Percentiles rank a stretch among this genome's conserved stretches.
phyloP scores from a whole-genome alignment of 208 protist species.

The Acanthamoeba rhysodes region DNA sequence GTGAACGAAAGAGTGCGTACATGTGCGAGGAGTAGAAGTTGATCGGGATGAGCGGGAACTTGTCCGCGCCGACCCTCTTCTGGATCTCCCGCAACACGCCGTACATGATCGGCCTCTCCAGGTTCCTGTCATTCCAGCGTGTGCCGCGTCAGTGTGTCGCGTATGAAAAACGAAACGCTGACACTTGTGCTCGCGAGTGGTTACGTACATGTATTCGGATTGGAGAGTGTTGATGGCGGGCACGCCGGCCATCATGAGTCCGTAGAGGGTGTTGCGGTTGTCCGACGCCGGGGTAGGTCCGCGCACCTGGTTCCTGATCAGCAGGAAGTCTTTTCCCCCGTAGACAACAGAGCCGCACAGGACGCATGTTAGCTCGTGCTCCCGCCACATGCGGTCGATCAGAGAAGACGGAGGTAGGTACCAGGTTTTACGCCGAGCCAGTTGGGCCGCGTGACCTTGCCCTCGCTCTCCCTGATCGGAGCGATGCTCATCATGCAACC shows the following conservation, averaged over 20 bases:
- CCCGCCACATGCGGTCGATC: no score
- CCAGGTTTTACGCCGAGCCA: constrained; percentile 30
- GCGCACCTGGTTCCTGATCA: constrained; percentile 57
- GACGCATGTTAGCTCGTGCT: not conserved
- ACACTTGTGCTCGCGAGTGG: no score
- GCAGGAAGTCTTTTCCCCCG: not conserved
- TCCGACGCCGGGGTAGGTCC: constrained; percentile 25
- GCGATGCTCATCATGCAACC: constrained; percentile 49
- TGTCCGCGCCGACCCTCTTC: constrained; percentile 24
- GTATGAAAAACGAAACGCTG: no score
- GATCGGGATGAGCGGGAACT: constrained; percentile 67
- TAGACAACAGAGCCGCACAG: no score
- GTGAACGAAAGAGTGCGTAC: not conserved
- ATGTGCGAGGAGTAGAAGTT: constrained; percentile 8
- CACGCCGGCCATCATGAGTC: constrained; percentile 39
- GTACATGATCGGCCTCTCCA: constrained; percentile 61
- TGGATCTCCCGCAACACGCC: constrained; percentile 28
- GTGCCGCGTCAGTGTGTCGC: no score
- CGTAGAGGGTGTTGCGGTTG: constrained; percentile 26
- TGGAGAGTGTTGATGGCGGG: constrained; percentile 63
- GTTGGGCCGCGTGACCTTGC: constrained; percentile 41
- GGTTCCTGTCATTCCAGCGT: not conserved
- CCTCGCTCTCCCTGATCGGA: constrained; percentile 40
- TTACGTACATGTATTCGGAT: constrained; percentile 46
- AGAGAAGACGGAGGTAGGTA: not conserved